phyloP scores from a whole-genome alignment of 192 early-diverging fungal genomes.

The Gigaspora rosea region DNA sequence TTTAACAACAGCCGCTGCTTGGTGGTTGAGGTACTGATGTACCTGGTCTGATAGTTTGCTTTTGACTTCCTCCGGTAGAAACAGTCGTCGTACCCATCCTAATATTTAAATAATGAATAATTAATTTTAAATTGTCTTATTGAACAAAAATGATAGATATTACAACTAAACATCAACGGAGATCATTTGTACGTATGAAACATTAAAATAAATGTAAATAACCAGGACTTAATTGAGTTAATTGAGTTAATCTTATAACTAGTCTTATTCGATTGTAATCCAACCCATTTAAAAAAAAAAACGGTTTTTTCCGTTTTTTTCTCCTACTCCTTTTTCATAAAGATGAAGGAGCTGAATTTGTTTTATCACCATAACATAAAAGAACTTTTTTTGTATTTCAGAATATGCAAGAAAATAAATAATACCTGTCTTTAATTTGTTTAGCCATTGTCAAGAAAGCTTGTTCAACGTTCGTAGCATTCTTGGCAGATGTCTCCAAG shows the following conservation, averaged over 20 bases:
- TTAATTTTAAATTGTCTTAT: neutral
- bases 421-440: constrained; percentile 94
- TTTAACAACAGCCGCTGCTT: constrained; percentile 58
- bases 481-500: constrained; percentile 97
- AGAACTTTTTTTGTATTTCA: neutral
- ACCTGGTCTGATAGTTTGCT: constrained; percentile 53
- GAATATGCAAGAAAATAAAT: neutral
- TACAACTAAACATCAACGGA: no score
- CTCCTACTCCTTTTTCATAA: no score
- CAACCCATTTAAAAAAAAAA: no score
- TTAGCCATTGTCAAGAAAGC: constrained; percentile 99
- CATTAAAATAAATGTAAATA: no score
- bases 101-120: constrained; percentile 1
- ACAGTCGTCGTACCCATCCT: constrained; percentile 61
- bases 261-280: no score
- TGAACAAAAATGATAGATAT: no score
- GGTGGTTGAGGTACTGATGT: constrained; percentile 50
- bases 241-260: no score
- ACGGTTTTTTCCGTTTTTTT: no score
- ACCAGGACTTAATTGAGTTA: no score
- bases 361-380: neutral
- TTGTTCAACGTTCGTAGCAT: constrained; percentile 96
- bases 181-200: no score
- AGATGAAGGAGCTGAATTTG: neutral
- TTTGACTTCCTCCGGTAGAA: constrained; percentile 46